phyloP scores from a whole-genome alignment of 1,284 basidiomycete genomes.

The Sphagnurus paluster region DNA sequence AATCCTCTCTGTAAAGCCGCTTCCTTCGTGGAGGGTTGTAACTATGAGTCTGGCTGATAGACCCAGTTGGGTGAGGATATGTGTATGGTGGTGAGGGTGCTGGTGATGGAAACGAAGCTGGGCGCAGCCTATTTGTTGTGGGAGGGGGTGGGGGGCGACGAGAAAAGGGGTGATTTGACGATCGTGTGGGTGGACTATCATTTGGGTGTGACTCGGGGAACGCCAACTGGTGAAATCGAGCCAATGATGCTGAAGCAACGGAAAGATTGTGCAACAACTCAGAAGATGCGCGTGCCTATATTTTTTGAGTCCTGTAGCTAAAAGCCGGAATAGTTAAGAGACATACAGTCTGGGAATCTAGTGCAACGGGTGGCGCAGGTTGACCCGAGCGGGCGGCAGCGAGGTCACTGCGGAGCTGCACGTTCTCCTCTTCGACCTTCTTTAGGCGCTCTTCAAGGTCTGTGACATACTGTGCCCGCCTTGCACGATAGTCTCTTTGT shows the following conservation, averaged over 20 bases:
- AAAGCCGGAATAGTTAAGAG: slow-evolving; percentile 6
- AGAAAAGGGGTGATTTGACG: slow-evolving; percentile 9
- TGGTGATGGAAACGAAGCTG: slow-evolving; percentile 23
- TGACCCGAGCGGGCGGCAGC: slow-evolving; percentile 37
- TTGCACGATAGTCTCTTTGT: slow-evolving; percentile 64
- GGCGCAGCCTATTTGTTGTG: slow-evolving; percentile 10
- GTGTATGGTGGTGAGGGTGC: slow-evolving; percentile 26
- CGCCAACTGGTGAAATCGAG: slow-evolving; percentile 43
- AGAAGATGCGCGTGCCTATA: slow-evolving; percentile 47
- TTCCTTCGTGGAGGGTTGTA: slow-evolving; percentile 18
- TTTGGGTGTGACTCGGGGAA: slow-evolving; percentile 25
- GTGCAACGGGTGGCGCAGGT: slow-evolving; percentile 28
- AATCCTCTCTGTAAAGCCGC: slow-evolving; percentile 26
- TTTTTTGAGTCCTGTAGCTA: slow-evolving; percentile 1
- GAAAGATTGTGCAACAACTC: slow-evolving; percentile 52
- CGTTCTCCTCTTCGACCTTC: slow-evolving; percentile 55
- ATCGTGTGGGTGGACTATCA: slow-evolving; percentile 2
- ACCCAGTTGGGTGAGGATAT: slow-evolving; percentile 16
- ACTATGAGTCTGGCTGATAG: slow-evolving; percentile 7
- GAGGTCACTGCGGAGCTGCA: slow-evolving; percentile 47
- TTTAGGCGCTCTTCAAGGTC: slow-evolving; percentile 56
- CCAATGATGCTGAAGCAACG: slow-evolving; percentile 44
- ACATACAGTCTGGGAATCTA: slow-evolving; percentile 46
- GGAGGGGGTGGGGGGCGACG: slow-evolving; percentile 5
- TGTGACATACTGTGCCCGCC: slow-evolving; percentile 55